Evolutionary conservation across 75 land plant species (phyloP), one percentile per base, ranked within the genome.

Genomic region (Isoetes taiwanensis): DNA sequence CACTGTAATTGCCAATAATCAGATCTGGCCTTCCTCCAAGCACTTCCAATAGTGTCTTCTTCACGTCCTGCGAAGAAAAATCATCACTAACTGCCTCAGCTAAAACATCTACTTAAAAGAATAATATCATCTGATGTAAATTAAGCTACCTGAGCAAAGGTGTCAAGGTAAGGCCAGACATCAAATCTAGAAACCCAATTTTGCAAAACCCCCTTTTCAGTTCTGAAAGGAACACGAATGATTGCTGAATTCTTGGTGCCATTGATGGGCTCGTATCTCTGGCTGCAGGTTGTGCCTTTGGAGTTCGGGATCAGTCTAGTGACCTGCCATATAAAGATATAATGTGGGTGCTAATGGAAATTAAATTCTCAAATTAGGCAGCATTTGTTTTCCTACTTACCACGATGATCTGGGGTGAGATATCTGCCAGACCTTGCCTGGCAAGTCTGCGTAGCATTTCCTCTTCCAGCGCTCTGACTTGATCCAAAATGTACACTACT

Each of bases 401-500:
- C 82, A 86, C 86, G 35, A 86, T 58, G 39, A 86, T 86, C 56
- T 79, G 72, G 42, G 91, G 91, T 40, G 55, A 77, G 28, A 75
- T 43, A 17, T 32, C 33, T n/a, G n/a, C n/a, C 16, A 86, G 59
- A 19, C 91, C 91, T 71, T 81, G 85, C 43, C 72, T 78, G 75
- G 75, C 70, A 21, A 86, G 69, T 37, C 77, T 81, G 28, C 54
- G 61, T 2, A 83, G 73, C 63, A 89, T 38, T 57, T 84, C 89
- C 26, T 67, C 78, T 61, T 89, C 96, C 34, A 89, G 20, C 14
- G 89, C 96, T 54, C 60, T 64, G 3, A 89, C 96, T 80, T 89
- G 89, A 61, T 89, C 96, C 30, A 89, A 52, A 66, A 89, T 89
- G 58, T 89, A 89, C 30, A 89, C 96, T 29, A 89, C 75, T 84